Conservation (phyloP, 78 protist genomes). For the Trichosphaerium sp. region DNA sequence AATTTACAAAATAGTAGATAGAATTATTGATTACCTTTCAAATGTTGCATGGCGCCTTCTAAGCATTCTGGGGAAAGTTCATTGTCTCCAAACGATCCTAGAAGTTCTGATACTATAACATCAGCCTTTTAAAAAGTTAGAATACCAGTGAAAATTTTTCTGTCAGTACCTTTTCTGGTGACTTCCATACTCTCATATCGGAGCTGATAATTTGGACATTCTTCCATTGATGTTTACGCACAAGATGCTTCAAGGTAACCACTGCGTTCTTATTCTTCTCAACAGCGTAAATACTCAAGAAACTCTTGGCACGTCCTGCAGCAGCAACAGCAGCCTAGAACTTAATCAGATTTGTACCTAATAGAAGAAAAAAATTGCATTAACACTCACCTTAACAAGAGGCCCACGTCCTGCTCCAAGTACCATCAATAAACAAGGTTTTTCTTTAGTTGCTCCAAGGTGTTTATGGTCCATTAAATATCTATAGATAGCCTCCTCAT, state of each 20-base stretch:
- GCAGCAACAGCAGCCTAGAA: too few species aligned
- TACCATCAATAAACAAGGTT: slow-evolving; percentile 62
- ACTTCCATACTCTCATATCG: slow-evolving; percentile 49
- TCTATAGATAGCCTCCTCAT: not conserved
- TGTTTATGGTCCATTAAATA: not conserved
- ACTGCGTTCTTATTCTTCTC: slow-evolving; percentile 97
- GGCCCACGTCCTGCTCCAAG: slow-evolving; percentile 99
- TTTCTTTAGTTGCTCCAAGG: not conserved
- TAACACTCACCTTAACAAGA: slow-evolving; percentile 55
- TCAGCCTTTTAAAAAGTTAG: slow-evolving; percentile 30
- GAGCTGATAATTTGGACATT: slow-evolving; percentile 29
- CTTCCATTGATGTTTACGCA: slow-evolving; percentile 5
- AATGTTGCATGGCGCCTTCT: slow-evolving; percentile 83
- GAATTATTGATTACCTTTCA: slow-evolving; percentile 7
- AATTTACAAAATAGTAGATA: not conserved
- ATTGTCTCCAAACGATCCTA: slow-evolving; percentile 97
- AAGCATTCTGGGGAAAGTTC: slow-evolving; percentile 99
- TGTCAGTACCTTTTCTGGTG: slow-evolving; percentile 9
- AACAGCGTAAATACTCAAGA: slow-evolving; percentile 67
- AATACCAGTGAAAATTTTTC: not conserved
- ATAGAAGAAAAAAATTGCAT: not conserved
- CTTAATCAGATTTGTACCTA: too few species aligned
- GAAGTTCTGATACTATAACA: slow-evolving; percentile 80
- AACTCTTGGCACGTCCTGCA: slow-evolving; percentile 3
- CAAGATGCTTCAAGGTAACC: slow-evolving; percentile 41